phyloP scores from a whole-genome alignment of 768 basidiomycete species.

The Leccinum rimulosum region DNA sequence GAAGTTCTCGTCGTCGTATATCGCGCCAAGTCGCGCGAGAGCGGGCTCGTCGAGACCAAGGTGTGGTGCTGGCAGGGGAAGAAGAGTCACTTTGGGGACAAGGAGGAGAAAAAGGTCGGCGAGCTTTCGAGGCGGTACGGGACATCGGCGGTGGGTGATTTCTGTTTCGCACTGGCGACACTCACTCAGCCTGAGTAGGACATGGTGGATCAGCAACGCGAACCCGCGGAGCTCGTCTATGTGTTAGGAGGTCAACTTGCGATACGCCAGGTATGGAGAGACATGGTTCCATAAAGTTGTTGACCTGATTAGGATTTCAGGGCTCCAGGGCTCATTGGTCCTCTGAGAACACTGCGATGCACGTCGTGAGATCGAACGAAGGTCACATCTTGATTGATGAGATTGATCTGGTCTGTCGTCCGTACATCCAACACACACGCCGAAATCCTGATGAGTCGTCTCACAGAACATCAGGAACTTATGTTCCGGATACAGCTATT shows the following conservation, averaged over 20 bases:
- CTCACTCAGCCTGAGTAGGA: constrained; percentile 20
- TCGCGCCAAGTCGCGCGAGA: constrained; percentile 62
- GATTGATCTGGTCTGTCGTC: constrained; percentile 55
- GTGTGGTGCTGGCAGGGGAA: constrained; percentile 81
- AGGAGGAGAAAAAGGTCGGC: constrained; percentile 62
- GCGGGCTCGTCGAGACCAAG: constrained; percentile 61
- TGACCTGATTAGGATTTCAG: constrained; percentile 33
- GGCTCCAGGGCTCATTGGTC: constrained; percentile 75
- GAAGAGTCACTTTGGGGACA: constrained; percentile 48
- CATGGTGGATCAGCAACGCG: constrained; percentile 55
- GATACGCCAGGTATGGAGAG: constrained; percentile 62
- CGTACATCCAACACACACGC: background rate
- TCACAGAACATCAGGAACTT: constrained; percentile 59
- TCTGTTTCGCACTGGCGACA: background rate
- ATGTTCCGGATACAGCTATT: constrained; percentile 85
- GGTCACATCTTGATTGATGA: constrained; percentile 67
- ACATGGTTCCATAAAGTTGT: background rate
- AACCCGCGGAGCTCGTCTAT: constrained; percentile 60
- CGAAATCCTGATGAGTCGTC: constrained; percentile 5
- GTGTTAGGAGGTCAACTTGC: constrained; percentile 67
- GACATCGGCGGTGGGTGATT: constrained; percentile 52
- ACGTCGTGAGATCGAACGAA: constrained; percentile 53
- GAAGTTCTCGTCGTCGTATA: constrained; percentile 70
- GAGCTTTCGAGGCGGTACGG: constrained; percentile 76
- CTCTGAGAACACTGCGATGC: constrained; percentile 80